Base-by-base conservation (phyloP, 2,329 filamentous ascomycete genomes). In the Neurospora sp. region DNA sequence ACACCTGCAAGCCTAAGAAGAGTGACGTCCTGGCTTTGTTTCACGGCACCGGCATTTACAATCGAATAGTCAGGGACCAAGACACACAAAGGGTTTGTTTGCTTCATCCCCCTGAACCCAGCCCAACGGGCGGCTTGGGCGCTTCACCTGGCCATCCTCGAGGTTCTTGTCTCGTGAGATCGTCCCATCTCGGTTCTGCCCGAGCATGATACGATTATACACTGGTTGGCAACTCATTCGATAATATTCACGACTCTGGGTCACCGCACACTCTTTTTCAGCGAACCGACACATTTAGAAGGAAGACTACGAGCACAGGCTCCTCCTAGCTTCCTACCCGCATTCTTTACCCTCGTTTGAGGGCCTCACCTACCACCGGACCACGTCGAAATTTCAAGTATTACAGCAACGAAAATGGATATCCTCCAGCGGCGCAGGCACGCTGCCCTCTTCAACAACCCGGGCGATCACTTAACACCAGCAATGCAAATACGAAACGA, bases 341-440 rank as follows among this genome's bases (percentile, higher is more conserved):
- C 37, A 46, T 66, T 28, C 17, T 67, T 19, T 68, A 36, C 69
- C 62, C 57, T 19, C 65, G 23, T 39, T 28, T 67, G 33, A 67
- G 41, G 40, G 19, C 17, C 38, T n/a, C 17, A 19, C 38, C 68
- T 28, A 38, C 57, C 36, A 38, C 67, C 38, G n/a, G 17, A 38
- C 23, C 38, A 33, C 67, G 41, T 39, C 39, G 23, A 39, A 68
- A 12, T 17, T n/a, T n/a, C 15, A 36, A 36, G 23, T 40, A 10
- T 57, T 33, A 67, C 38, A 40, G 67, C 46, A 12, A 65, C 28
- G n/a, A 39, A 68, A 68, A 83, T 82, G 77, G 76, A 76, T 62
- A 33, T 62, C 66, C 74, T 74, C 41, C 75, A 76, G 33, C 74
- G 73, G 72, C 76, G 75, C 75, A 72, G 76, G 75, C 69, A 75